These are phyloP conservation scores for Purpureocillium lavendulum DNA, from an alignment of 2,329 filamentous ascomycete species.

Conservation along the genomic window DNA sequence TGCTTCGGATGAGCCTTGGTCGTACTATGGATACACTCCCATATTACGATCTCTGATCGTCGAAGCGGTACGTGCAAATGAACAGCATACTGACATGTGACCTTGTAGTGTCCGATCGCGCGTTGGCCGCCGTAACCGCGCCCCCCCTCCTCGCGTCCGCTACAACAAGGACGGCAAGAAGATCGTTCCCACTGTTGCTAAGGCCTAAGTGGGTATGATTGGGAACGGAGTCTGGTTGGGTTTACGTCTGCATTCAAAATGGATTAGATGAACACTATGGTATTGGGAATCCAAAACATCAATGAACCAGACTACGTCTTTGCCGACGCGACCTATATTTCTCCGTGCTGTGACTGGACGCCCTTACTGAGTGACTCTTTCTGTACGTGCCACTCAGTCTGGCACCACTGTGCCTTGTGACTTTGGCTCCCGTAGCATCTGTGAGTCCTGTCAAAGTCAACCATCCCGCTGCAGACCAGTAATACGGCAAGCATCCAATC, in stretches of 20 bases:
- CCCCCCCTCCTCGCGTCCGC: slow-evolving; percentile 90
- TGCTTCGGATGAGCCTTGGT: slow-evolving; percentile 54
- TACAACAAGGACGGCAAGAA: slow-evolving; percentile 99
- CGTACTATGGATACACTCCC: slow-evolving; percentile 32
- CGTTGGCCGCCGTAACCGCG: slow-evolving; percentile 96
- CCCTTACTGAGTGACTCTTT: no score
- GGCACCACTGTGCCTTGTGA: no score
- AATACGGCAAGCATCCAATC: no score
- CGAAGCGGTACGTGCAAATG: slow-evolving; percentile 18
- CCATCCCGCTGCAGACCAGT: no score
- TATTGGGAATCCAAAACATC: slow-evolving; percentile 16
- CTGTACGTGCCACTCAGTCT: no score
- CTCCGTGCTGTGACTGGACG: no score
- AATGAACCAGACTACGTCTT: slow-evolving; percentile 16
- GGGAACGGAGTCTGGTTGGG: slow-evolving; percentile 29
- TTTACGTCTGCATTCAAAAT: slow-evolving; percentile 28
- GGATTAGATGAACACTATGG: slow-evolving; percentile 25
- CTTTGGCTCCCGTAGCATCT: no score
- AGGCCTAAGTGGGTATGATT: slow-evolving; percentile 25
- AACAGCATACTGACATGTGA: slow-evolving; percentile 31
- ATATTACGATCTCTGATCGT: slow-evolving; percentile 5
- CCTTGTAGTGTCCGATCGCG: slow-evolving; percentile 81
- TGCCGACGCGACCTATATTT: no score
- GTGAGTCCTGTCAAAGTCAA: no score
- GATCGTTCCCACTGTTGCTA: slow-evolving; percentile 66